Conservation (phyloP, 495 filamentous ascomycete species). For the Lichina pygmaea region DNA sequence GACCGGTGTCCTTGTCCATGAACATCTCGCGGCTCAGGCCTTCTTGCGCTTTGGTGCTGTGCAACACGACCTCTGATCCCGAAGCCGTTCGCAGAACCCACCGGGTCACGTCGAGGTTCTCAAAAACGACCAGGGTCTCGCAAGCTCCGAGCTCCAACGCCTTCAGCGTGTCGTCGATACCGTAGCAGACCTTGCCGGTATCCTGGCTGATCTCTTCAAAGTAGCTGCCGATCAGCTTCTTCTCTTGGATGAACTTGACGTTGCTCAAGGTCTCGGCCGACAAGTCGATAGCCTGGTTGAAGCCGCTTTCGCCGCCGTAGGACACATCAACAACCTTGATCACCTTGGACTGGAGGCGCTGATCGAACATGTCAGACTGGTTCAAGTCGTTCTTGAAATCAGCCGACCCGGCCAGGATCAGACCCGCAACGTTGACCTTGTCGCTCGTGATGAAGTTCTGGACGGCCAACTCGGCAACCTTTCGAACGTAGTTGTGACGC, state of each 20-base stretch:
- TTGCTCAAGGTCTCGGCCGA: slow-evolving; percentile 89
- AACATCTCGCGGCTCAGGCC: slow-evolving; percentile 47
- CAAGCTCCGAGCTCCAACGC: slow-evolving; percentile 89
- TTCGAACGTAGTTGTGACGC: slow-evolving; percentile 97
- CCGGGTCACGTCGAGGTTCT: slow-evolving; percentile 83
- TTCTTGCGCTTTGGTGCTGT: slow-evolving; percentile 76
- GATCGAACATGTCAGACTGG: slow-evolving; percentile 90
- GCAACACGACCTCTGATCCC: slow-evolving; percentile 43
- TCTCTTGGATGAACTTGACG: slow-evolving; percentile 99
- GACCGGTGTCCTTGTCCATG: slow-evolving; percentile 78
- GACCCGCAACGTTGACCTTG: slow-evolving; percentile 86
- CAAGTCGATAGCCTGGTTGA: slow-evolving; percentile 96
- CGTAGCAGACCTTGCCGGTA: slow-evolving; percentile 86
- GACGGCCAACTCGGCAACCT: slow-evolving; percentile 89
- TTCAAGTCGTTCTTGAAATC: slow-evolving; percentile 99
- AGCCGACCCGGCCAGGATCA: slow-evolving; percentile 87
- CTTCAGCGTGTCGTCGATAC: slow-evolving; percentile 91
- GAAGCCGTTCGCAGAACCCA: slow-evolving; percentile 60
- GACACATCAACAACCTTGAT: slow-evolving; percentile 98
- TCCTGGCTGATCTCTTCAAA: slow-evolving; percentile 98
- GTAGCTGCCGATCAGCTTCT: slow-evolving; percentile 95
- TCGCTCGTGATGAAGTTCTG: slow-evolving; percentile 96
- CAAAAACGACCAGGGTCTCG: slow-evolving; percentile 88
- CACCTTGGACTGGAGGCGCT: slow-evolving; percentile 71
- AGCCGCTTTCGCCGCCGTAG: slow-evolving; percentile 95